Conservation (phyloP, 2,329 filamentous ascomycete genomes). For the Alternaria ventricosa region DNA sequence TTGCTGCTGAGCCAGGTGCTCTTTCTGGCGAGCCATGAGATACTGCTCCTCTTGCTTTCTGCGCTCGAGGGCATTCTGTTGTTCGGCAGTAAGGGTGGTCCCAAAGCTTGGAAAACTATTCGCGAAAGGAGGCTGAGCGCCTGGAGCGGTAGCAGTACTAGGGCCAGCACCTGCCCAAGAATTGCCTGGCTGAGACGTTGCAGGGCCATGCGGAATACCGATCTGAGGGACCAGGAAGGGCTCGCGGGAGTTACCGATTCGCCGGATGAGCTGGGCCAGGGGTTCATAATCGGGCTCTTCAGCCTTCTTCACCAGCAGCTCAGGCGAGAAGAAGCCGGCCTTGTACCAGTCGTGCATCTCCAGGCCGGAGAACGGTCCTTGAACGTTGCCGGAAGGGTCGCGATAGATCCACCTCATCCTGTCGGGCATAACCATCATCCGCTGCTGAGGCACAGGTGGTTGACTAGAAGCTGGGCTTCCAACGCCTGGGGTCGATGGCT, state of each 20-base stretch:
- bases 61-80: slow-evolving; percentile 95
- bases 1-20: slow-evolving; percentile 88
- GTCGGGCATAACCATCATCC: slow-evolving; percentile 99
- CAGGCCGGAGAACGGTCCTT: slow-evolving; percentile 93
- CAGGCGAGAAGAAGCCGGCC: slow-evolving; percentile 94
- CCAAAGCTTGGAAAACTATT: slow-evolving; percentile 96
- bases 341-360: slow-evolving; percentile 99
- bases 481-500: slow-evolving; percentile 45
- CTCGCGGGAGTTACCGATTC: slow-evolving; percentile 96
- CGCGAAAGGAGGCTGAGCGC: slow-evolving; percentile 79
- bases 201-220: slow-evolving; percentile 86
- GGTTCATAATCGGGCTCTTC: slow-evolving; percentile 96
- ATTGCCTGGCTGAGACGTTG: slow-evolving; percentile 58
- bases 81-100: slow-evolving; percentile 92
- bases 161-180: slow-evolving; percentile 51
- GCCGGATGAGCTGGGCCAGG: slow-evolving; percentile 88
- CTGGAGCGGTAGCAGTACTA: slow-evolving; percentile 47
- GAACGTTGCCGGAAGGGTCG: slow-evolving; percentile 88
- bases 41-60: slow-evolving; percentile 98
- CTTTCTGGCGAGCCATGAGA: slow-evolving; percentile 93
- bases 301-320: slow-evolving; percentile 91
- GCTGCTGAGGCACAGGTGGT: slow-evolving; percentile 71
- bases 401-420: slow-evolving; percentile 99
- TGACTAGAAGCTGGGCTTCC: slow-evolving; percentile 67
- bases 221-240: slow-evolving; percentile 98